phyloP scores from a whole-genome alignment of 192 early-diverging fungal species.

The Coemansia umbellata region DNA sequence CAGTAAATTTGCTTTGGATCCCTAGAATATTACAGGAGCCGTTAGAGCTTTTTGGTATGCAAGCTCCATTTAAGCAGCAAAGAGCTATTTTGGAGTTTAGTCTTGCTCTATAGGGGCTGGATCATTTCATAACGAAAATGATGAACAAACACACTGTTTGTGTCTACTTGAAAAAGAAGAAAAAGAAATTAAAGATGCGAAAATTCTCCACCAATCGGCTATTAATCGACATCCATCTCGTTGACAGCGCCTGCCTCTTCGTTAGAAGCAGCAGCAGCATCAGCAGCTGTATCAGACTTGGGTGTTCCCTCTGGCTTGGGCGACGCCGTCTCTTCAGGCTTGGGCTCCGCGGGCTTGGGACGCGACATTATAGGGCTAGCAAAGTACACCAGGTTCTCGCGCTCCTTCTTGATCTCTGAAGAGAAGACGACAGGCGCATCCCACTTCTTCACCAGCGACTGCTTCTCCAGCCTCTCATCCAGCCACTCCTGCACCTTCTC shows the following conservation, averaged over 20 bases:
- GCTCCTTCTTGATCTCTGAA: constrained; percentile 71
- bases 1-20: too few species aligned
- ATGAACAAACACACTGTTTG: too few species aligned
- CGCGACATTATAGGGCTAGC: constrained; percentile 80
- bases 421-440: constrained; percentile 66
- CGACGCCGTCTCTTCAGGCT: constrained; percentile 54
- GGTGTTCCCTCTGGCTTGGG: constrained; percentile 24
- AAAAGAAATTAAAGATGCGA: too few species aligned
- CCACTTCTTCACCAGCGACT: constrained; percentile 72
- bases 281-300: constrained; percentile 13
- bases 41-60: too few species aligned
- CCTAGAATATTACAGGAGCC: too few species aligned
- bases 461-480: constrained; percentile 72
- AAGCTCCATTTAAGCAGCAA: too few species aligned
- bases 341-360: constrained; percentile 78
- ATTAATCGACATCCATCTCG: constrained; percentile 72
- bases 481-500: constrained; percentile 83
- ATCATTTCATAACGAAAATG: too few species aligned
- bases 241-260: constrained; percentile 45
- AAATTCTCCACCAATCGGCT: not conserved
- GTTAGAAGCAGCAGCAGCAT: constrained; percentile 5
- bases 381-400: constrained; percentile 63
- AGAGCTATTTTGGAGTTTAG: too few species aligned
- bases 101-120: too few species aligned
- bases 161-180: too few species aligned